Base-by-base conservation (phyloP, 768 basidiomycete genomes). In the Rhizopogon vesiculosus region DNA sequence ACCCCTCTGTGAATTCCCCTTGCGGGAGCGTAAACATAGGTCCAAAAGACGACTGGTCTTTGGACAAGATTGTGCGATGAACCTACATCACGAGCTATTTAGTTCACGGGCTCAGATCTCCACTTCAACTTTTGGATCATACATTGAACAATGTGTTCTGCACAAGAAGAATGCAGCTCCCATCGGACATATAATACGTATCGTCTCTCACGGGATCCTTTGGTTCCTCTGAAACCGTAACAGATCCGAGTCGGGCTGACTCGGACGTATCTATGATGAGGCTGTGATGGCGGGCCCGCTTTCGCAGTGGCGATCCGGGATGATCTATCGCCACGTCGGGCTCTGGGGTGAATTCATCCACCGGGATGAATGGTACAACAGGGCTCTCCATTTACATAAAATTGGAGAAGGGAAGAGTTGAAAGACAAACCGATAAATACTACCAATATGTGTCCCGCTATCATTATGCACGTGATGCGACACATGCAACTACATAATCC, bases 121-220 rank as follows among this genome's bases (percentile, higher is more conserved):
- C 31, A 39, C n/a, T 45, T n/a, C 18, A 40, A 49, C 50, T 54
- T 33, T 38, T 38, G 35, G 45, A 52, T 69, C 79, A 33, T 59
- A 86, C 87, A 63, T 86, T 88, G 70, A 90, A 90, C 54, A 90
- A 66, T 9, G 79, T 82, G 61, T 84, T 78, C 56, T 80, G 77
- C 12, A 89, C 81, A 33, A 80, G 73, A 44, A 90, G 64, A 16
- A 88, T 74, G 60, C 84, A 87, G 61, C 85, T 87, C 43, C 87
- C 88, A 60, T 88, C 85, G 38, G 78, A 72, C 56, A 86, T 75
- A 65, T 89, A 90, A 62, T 79, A 89, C 6, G 64, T 66, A n/a
- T 74, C 66, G 61, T 89, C 86, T 51, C 77, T 63, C 33, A 50
- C 42, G 12, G 45, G 65, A 7, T 38, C 39, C 5, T 59, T 45